Evolutionary conservation across 495 filamentous ascomycete genomes (phyloP), one percentile per base, ranked within the genome.

Genomic region (Penicillium soppii): DNA sequence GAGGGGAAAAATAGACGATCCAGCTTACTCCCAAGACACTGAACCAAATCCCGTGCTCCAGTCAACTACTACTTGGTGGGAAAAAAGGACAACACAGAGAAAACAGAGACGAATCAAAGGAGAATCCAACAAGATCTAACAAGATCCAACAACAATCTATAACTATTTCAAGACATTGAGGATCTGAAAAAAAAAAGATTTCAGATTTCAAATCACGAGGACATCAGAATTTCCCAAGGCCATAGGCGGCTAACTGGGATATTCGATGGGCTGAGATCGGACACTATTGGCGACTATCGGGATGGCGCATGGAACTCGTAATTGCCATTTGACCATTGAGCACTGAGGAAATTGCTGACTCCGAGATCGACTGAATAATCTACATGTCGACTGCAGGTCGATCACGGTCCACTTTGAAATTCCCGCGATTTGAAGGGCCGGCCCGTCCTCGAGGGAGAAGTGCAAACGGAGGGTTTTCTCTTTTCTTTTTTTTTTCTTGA

Each of bases 241-340:
- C 57, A 63, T 71, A 59, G 66, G 69, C 69, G 68, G 65, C 64
- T 71, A 70, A 53, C 51, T 42, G 40, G 63, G 64, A 69, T 67
- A 67, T 63, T 68, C 54, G 59, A 53, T 52, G 56, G 45, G 53
- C 30, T 51, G 40, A 40, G 56, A 61, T 56, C 50, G 51, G 52
- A 54, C 53, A 46, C 62, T 61, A 63, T 63, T 61, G 55, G 58
- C 53, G 61, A 57, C 56, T 62, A 64, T 58, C 61, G 61, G 61
- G 53, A 51, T 56, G 54, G 58, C 50, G 61, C 61, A 61, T 57
- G 49, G 17, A 32, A 48, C 36, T 48, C 25, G 47, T 49, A 49
- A 49, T 49, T 51, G 25, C 48, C 22, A 51, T 30, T 25, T 42
- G 32, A 32, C 49, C 49, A 43, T 40, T 52, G 40, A 45, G 39